phyloP scores from a whole-genome alignment of 257 asterid genomes.

The Haberlea rhodopensis region DNA sequence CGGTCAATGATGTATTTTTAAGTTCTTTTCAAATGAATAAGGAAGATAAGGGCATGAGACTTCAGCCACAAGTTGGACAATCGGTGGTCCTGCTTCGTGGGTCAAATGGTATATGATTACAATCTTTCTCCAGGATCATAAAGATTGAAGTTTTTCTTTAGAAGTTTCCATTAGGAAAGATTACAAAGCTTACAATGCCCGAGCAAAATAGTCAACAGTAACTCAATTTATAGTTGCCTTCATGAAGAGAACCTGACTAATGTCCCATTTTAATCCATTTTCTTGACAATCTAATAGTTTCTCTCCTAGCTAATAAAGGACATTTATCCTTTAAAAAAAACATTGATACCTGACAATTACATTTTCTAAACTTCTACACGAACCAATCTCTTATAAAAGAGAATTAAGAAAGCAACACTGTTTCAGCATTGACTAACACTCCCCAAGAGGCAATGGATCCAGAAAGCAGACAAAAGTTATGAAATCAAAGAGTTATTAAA shows the following conservation, averaged over 20 bases:
- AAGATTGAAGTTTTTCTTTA: background rate
- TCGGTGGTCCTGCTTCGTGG: conserved; percentile 10
- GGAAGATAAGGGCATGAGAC: conserved; percentile 12
- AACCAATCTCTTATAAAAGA: background rate
- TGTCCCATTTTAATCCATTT: background rate
- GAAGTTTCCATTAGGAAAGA: background rate
- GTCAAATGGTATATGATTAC: background rate
- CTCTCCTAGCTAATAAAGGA: background rate
- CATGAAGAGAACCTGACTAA: background rate
- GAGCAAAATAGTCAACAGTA: background rate
- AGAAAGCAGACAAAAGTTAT: conserved; percentile 4
- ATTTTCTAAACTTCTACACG: background rate
- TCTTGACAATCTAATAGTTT: background rate
- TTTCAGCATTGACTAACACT: conserved; percentile 9
- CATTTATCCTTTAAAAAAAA: background rate
- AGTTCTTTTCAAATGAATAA: background rate
- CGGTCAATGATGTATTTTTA: background rate
- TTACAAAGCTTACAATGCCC: no score
- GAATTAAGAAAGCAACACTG: background rate
- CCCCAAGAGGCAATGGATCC: background rate
- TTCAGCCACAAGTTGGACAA: conserved; percentile 2
- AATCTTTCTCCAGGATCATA: background rate
- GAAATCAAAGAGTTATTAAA: background rate
- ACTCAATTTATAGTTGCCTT: background rate
- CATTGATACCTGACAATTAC: background rate